A percentile compares a stretch with the other conserved stretches of the same genome.
Evolutionary conservation across 1,139 yeast species (phyloP).

Genomic region (Yamadazyma jaroonii): DNA sequence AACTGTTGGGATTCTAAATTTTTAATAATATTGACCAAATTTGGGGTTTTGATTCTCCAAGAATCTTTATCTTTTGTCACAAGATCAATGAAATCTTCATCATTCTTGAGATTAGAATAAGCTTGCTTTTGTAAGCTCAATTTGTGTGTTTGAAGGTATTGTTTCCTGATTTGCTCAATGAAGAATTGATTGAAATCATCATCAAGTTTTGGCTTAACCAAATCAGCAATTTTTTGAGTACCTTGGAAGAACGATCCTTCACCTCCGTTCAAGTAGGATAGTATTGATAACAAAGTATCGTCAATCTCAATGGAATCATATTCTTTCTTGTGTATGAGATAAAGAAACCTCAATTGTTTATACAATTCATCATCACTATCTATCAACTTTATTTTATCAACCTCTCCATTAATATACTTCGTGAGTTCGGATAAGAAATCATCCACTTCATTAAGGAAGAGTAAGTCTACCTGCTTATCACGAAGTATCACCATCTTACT

Average conservation of each 20-base stretch:
- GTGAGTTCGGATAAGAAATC: conserved; percentile 5
- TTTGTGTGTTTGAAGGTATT: conserved; percentile 9
- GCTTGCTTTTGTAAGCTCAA: conserved; percentile 10
- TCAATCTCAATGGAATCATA: conserved; percentile 4
- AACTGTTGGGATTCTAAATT: conserved; percentile 6
- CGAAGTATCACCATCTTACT: conserved; percentile 7
- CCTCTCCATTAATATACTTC: conserved; percentile 2
- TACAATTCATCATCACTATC: conserved; percentile 5
- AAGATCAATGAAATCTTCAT: conserved; percentile 12
- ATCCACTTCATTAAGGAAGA: conserved; percentile 8
- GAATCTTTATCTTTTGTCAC: conserved; percentile 12
- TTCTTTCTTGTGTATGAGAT: conserved; percentile 9
- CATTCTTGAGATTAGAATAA: conserved; percentile 8
- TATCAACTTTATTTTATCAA: neutral
- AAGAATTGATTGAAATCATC: conserved; percentile 10
- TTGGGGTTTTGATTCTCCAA: conserved; percentile 11
- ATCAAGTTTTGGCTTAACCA: conserved; percentile 6
- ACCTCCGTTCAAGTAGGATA: conserved; percentile 9
- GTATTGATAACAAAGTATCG: conserved; percentile 9
- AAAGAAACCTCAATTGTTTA: conserved; percentile 11
- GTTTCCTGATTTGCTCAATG: conserved; percentile 6
- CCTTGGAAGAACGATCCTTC: conserved; percentile 6
- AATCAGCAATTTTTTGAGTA: conserved; percentile 6
- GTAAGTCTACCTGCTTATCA: conserved; percentile 2
- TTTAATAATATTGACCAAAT: conserved; percentile 6